A percentile compares a stretch with the other conserved stretches of the same genome.
These are phyloP conservation scores for Trametes pubescens DNA, from an alignment of 1,284 basidiomycete species.

Conservation along the genomic window DNA sequence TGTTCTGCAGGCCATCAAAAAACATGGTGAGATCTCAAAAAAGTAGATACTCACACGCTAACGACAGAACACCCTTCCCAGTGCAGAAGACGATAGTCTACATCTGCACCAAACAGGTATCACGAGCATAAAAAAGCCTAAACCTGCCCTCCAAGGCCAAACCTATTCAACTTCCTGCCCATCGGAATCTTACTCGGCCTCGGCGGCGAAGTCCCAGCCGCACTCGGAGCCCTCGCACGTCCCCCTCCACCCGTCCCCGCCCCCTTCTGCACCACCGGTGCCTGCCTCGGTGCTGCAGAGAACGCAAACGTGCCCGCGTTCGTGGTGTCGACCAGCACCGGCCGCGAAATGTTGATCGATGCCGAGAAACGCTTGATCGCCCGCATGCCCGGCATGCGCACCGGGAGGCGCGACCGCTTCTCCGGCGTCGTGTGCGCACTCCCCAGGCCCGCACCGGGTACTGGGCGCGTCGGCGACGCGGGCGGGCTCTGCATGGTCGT, in stretches of 20 bases:
- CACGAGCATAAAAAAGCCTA: neutral
- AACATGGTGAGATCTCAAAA: too few relatives aligned
- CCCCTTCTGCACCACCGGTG: neutral
- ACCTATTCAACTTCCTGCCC: conserved; percentile 26
- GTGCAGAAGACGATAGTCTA: neutral
- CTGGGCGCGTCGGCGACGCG: conserved; percentile 4
- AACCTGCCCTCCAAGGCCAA: conserved; percentile 11
- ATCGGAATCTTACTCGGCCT: conserved; percentile 30
- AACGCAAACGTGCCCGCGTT: conserved; percentile 30
- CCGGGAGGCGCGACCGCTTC: conserved; percentile 37
- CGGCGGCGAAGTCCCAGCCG: conserved; percentile 8
- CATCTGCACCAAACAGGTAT: neutral
- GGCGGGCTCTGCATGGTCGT: neutral
- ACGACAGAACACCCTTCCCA: neutral
- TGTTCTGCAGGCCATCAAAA: too few relatives aligned
- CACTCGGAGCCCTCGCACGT: conserved; percentile 15
- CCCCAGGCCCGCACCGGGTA: neutral
- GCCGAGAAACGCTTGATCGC: conserved; percentile 40
- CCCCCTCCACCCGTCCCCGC: neutral
- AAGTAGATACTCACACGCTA: neutral
- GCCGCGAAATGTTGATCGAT: conserved; percentile 35
- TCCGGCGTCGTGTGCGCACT: conserved; percentile 29
- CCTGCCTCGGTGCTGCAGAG: neutral
- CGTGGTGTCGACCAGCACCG: conserved; percentile 37
- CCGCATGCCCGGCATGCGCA: conserved; percentile 33